Conservation (phyloP, 2,329 filamentous ascomycete species). For the Chaetomium olivaceum region DNA sequence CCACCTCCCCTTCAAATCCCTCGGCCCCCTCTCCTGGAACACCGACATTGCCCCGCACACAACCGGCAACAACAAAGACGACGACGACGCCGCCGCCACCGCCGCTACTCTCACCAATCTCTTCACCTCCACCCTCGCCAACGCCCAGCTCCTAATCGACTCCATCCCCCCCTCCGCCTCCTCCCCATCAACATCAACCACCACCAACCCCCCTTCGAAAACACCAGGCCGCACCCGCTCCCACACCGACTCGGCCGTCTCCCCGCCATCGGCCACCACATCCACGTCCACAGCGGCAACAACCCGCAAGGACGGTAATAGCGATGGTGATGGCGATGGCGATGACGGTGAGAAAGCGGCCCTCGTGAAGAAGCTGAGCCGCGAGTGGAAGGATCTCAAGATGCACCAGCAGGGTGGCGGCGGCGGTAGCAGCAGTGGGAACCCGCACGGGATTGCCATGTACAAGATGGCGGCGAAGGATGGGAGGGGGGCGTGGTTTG, state of each 20-base stretch:
- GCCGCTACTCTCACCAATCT: conserved; percentile 20
- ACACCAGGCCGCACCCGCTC: conserved; percentile 51
- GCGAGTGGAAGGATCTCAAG: conserved; percentile 86
- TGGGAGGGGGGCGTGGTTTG: conserved; percentile 86
- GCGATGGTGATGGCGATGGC: too few species aligned
- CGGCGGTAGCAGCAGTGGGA: conserved; percentile 34
- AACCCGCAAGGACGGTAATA: not conserved
- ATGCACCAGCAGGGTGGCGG: conserved; percentile 49
- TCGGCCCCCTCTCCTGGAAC: conserved; percentile 30
- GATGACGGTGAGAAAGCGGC: too few species aligned
- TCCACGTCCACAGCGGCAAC: conserved; percentile 36
- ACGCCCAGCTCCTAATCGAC: conserved; percentile 32
- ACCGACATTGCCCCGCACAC: conserved; percentile 15
- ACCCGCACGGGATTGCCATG: conserved; percentile 73
- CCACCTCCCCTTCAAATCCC: conserved; percentile 33
- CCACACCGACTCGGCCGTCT: conserved; percentile 56
- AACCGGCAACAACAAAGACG: not conserved
- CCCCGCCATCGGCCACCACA: conserved; percentile 51
- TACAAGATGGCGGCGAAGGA: conserved; percentile 81
- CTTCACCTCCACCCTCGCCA: conserved; percentile 27
- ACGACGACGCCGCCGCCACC: not conserved
- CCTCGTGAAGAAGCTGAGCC: too few species aligned
- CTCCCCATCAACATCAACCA: not conserved
- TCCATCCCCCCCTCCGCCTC: conserved; percentile 29
- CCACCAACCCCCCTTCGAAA: conserved; percentile 26